phyloP scores from a whole-genome alignment of 805 yeast genomes.

The Yarrowia osloensis region DNA sequence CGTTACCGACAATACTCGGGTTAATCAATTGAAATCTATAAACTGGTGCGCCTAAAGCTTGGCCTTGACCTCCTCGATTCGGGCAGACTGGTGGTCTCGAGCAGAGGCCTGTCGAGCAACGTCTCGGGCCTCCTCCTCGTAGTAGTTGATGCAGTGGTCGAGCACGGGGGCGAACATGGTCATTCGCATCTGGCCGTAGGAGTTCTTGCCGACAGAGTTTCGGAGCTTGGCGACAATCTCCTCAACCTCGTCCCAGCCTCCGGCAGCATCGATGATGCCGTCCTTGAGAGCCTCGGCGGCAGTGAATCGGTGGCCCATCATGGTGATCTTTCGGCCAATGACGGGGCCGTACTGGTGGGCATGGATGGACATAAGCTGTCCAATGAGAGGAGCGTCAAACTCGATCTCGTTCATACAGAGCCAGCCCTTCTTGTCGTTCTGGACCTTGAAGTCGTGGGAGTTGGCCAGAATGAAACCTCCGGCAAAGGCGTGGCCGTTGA shows the following conservation, averaged over 20 bases:
- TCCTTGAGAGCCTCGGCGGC: constrained; percentile 39
- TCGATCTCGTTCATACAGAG: constrained; percentile 46
- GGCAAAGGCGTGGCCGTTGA: constrained; percentile 48
- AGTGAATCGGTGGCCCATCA: constrained; percentile 44
- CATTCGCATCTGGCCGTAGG: constrained; percentile 24
- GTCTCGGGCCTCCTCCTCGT: constrained; percentile 26
- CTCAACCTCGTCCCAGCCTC: constrained; percentile 43
- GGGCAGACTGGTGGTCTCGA: constrained; percentile 21
- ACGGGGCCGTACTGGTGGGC: constrained; percentile 40
- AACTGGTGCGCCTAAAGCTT: not conserved
- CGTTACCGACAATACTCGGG: too few relatives aligned
- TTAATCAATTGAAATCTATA: not conserved
- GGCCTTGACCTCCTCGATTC: constrained; percentile 25
- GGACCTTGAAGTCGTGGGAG: constrained; percentile 45
- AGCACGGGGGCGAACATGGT: constrained; percentile 20
- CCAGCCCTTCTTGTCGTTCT: constrained; percentile 46
- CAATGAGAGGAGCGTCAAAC: constrained; percentile 45
- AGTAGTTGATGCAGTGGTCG: constrained; percentile 27
- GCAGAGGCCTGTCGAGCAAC: constrained; percentile 23
- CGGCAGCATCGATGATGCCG: constrained; percentile 42
- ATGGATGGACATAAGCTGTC: constrained; percentile 44
- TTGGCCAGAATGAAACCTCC: constrained; percentile 46
- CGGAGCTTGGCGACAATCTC: constrained; percentile 37
- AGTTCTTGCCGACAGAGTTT: constrained; percentile 20
- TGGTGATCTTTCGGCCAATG: constrained; percentile 40